phyloP scores from a whole-genome alignment of 179 eudicot species.

The Carnegiea gigantea region DNA sequence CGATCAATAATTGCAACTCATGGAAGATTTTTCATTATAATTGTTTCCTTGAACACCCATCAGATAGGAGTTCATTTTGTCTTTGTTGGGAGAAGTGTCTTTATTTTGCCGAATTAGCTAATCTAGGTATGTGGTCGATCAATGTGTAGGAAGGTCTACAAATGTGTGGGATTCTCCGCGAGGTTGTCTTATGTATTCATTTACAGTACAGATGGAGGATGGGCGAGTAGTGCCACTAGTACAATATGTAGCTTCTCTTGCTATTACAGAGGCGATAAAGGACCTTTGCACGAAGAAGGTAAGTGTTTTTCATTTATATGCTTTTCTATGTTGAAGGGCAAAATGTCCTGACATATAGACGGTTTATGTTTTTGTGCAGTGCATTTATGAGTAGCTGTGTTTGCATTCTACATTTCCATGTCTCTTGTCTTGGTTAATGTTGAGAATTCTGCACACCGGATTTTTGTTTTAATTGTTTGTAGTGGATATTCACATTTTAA shows the following conservation, averaged over 20 bases:
- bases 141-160: constrained; percentile 66
- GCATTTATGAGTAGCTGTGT: not conserved
- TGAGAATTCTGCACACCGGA: not conserved
- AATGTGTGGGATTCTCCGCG: constrained; percentile 88
- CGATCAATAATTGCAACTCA: not conserved
- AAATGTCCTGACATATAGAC: not conserved
- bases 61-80: not conserved
- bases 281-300: constrained; percentile 59
- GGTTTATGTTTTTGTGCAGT: not conserved
- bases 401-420: not conserved
- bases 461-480: not conserved
- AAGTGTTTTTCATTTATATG: constrained; percentile 20
- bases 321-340: not conserved
- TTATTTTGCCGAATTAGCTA: not conserved
- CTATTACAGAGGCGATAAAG: constrained; percentile 86
- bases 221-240: constrained; percentile 75
- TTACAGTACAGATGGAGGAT: constrained; percentile 82
- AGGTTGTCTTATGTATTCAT: constrained; percentile 87
- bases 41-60: too few species aligned
- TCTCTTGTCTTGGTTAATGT: not conserved
- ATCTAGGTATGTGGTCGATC: constrained; percentile 3
- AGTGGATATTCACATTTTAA: not conserved
- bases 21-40: not conserved
- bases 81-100: not conserved
- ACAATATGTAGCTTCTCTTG: constrained; percentile 82